phyloP scores from a whole-genome alignment of 2,329 filamentous ascomycete genomes.

The Blastomyces percursus region DNA sequence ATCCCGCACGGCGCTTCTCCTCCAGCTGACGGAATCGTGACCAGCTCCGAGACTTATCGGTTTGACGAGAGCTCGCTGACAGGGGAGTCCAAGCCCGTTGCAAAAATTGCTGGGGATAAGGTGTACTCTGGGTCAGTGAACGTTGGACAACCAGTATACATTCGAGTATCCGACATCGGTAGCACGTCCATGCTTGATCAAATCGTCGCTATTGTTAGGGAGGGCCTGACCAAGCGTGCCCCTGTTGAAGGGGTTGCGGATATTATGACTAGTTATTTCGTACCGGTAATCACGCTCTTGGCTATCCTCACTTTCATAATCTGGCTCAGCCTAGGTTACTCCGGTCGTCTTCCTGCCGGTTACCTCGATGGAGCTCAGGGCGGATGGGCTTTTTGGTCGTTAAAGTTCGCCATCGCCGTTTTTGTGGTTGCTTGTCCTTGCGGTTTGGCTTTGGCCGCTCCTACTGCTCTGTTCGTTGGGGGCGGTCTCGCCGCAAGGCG shows the following conservation, averaged over 20 bases:
- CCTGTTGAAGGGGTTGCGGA: slow-evolving; percentile 40
- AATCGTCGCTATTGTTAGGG: slow-evolving; percentile 39
- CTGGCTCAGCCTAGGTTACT: slow-evolving; percentile 37
- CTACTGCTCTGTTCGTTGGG: slow-evolving; percentile 76
- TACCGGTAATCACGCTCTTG: slow-evolving; percentile 39
- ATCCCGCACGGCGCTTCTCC: slow-evolving; percentile 73
- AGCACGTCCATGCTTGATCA: slow-evolving; percentile 41
- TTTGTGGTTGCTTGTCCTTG: slow-evolving; percentile 83
- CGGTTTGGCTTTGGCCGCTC: slow-evolving; percentile 71
- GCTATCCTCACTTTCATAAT: slow-evolving; percentile 38
- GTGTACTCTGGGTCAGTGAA: slow-evolving; percentile 41
- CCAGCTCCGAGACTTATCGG: slow-evolving; percentile 45
- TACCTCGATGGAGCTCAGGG: slow-evolving; percentile 42
- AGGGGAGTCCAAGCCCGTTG: slow-evolving; percentile 39
- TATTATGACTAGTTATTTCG: slow-evolving; percentile 39
- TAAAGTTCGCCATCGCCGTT: slow-evolving; percentile 65
- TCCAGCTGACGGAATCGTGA: slow-evolving; percentile 63
- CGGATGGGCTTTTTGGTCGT: slow-evolving; percentile 42
- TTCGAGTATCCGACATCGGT: slow-evolving; percentile 35
- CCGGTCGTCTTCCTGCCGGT: slow-evolving; percentile 36
- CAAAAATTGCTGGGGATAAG: slow-evolving; percentile 32
- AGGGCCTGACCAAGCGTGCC: slow-evolving; percentile 40
- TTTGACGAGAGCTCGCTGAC: slow-evolving; percentile 92
- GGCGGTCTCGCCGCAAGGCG: slow-evolving; percentile 67
- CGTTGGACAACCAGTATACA: slow-evolving; percentile 35